Evolutionary conservation across 768 basidiomycete genomes (phyloP).

Genomic region (Rhizopogon vesiculosus): DNA sequence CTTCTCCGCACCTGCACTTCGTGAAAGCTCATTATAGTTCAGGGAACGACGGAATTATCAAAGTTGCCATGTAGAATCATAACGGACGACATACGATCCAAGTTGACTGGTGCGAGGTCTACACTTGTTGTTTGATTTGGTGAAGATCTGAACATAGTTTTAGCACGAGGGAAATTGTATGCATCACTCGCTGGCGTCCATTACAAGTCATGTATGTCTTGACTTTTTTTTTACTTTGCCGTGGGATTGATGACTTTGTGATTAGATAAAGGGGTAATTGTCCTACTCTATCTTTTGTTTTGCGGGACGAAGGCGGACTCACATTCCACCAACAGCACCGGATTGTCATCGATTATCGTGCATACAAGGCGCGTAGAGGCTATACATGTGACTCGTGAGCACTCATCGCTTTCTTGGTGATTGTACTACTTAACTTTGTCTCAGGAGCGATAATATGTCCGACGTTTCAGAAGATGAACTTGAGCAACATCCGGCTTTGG

Average conservation of each 20-base stretch:
- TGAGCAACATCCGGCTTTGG: conserved; percentile 48
- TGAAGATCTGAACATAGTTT: not conserved
- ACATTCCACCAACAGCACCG: conserved; percentile 27
- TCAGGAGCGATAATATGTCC: conserved; percentile 1
- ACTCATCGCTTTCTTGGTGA: too few relatives aligned
- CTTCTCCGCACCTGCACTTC: not conserved
- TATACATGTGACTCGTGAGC: not conserved
- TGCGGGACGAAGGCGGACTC: conserved; percentile 56
- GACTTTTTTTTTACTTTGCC: not conserved
- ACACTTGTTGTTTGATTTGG: not conserved
- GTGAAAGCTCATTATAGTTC: not conserved
- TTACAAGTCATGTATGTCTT: conserved; percentile 12
- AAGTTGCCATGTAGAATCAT: conserved; percentile 7
- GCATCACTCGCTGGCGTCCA: conserved; percentile 10
- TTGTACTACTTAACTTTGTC: too few relatives aligned
- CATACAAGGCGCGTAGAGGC: not conserved
- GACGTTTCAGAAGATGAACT: conserved; percentile 50
- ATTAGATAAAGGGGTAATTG: conserved; percentile 18
- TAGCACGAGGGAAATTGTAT: conserved; percentile 12
- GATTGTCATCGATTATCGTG: not conserved
- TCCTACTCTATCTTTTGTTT: conserved; percentile 39
- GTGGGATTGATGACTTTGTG: not conserved
- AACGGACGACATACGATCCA: conserved; percentile 2
- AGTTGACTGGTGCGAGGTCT: conserved; percentile 5
- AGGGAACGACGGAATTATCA: conserved; percentile 10